Conservation (phyloP, 331 rosid genomes). For the Spiraea crenata region DNA sequence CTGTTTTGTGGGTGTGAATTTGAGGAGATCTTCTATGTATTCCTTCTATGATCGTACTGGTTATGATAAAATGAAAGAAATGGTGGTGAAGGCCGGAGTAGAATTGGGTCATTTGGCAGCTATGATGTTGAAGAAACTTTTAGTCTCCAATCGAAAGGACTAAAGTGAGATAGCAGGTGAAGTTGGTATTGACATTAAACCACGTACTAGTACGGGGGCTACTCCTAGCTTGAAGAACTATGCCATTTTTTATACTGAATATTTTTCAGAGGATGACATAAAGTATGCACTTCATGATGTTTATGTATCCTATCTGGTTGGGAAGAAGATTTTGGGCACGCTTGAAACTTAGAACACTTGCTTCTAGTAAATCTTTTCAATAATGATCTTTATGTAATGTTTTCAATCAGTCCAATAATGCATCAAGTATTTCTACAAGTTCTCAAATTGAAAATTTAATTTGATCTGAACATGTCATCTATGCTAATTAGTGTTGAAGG, state of each 20-base stretch:
- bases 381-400: background rate
- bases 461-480: too few relatives aligned
- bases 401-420: too few relatives aligned
- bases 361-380: background rate
- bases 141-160: background rate
- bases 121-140: background rate
- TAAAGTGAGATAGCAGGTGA: constrained; percentile 16
- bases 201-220: background rate
- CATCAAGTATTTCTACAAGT: too few relatives aligned
- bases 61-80: too few relatives aligned
- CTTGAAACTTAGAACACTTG: background rate
- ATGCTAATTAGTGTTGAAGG: too few relatives aligned
- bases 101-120: background rate
- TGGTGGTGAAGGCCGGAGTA: background rate
- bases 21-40: too few relatives aligned
- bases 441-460: too few relatives aligned
- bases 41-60: too few relatives aligned
- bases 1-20: background rate
- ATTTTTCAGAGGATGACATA: background rate
- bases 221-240: background rate
- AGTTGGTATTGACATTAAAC: constrained; percentile 5
- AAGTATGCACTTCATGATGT: background rate
- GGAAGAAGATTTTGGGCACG: constrained; percentile 7
- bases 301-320: background rate
- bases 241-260: too few relatives aligned